These are phyloP conservation scores for Ceratocystis ficicola DNA, from an alignment of 2,329 filamentous ascomycete species.

Conservation along the genomic window DNA sequence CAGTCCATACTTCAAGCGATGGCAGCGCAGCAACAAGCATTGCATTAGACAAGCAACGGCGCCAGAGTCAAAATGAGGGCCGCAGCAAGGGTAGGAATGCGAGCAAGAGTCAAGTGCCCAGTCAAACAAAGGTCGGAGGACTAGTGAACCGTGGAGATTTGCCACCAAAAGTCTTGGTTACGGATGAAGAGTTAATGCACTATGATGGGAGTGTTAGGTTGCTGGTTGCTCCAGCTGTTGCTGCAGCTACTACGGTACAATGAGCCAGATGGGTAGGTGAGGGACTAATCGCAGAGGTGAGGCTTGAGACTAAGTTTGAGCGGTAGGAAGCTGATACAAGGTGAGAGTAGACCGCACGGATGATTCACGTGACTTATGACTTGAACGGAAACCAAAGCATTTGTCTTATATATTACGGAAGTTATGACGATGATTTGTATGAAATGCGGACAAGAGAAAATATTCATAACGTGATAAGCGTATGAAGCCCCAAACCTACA, in stretches of 20 bases:
- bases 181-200: neutral
- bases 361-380: neutral
- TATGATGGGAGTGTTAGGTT: neutral
- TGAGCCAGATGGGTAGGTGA: too few species aligned
- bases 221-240: neutral
- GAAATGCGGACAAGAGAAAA: neutral
- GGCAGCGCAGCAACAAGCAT: constrained; percentile 3
- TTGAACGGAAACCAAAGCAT: constrained; percentile 1
- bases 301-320: neutral
- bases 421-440: neutral
- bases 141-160: neutral
- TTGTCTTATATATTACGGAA: neutral
- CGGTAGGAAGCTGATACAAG: neutral
- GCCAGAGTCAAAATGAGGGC: neutral
- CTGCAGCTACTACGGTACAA: too few species aligned
- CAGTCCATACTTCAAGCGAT: neutral
- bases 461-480: neutral
- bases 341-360: neutral
- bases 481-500: too few species aligned
- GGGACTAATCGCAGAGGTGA: too few species aligned
- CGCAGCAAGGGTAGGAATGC: too few species aligned
- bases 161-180: neutral
- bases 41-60: neutral
- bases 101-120: too few species aligned
- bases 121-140: too few species aligned